phyloP scores from a whole-genome alignment of 2,329 filamentous ascomycete genomes.

The Aspergillus aculeatinus region DNA sequence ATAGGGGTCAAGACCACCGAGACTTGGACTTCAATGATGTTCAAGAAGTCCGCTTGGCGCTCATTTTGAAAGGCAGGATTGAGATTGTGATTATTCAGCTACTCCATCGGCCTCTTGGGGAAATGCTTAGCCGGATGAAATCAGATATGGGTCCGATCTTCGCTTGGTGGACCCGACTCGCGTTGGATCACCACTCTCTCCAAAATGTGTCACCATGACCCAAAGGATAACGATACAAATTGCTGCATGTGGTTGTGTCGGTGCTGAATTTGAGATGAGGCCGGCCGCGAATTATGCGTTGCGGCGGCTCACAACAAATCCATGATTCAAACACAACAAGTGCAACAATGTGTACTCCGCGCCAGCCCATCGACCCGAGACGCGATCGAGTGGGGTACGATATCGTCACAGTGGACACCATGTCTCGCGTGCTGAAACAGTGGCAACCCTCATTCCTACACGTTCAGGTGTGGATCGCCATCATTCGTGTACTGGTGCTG shows the following conservation, averaged over 20 bases:
- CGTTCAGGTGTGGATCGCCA: not conserved
- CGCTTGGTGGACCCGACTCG: not conserved
- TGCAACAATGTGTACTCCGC: not conserved
- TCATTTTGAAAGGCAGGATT: not conserved
- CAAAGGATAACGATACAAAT: not conserved
- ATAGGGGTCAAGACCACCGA: not conserved
- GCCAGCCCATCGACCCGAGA: not conserved
- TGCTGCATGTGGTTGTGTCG: not conserved
- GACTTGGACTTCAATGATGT: not conserved
- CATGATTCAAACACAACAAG: not conserved
- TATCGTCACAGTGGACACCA: not conserved
- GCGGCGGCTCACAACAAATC: not conserved
- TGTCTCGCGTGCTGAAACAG: not conserved
- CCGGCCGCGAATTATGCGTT: no score
- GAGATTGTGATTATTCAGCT: slow-evolving; percentile 5
- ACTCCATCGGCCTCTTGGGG: not conserved
- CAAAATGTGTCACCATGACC: not conserved
- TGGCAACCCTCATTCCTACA: not conserved
- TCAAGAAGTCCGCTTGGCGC: not conserved
- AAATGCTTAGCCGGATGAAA: not conserved
- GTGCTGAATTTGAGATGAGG: not conserved
- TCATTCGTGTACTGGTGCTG: slow-evolving; percentile 12
- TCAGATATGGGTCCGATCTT: not conserved
- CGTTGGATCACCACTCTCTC: not conserved
- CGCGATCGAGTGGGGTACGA: not conserved